Evolutionary conservation across 768 basidiomycete genomes (phyloP), one percentile per base, ranked within the genome.

Genomic region (Auriscalpium orientale): DNA sequence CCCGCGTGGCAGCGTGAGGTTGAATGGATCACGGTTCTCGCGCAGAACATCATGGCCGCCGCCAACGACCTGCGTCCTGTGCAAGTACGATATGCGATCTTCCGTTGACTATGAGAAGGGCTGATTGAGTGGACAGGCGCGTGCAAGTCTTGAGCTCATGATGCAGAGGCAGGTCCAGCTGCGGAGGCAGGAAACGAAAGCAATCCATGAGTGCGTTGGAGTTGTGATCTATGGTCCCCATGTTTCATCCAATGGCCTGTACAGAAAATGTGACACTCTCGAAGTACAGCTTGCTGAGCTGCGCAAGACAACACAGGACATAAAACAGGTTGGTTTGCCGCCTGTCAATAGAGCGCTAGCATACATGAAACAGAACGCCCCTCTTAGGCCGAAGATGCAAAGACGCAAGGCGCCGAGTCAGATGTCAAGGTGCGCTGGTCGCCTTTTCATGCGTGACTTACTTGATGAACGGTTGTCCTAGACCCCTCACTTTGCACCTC

Each of bases 21-120:
- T 2, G 87, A 91, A 65, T 91, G 91, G 87, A 86, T 94, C 52
- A 83, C 79, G 11, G 75, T 89, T 2, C 79, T 92, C 53, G 83
- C 83, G 8, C 87, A 91, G 68, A 95, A 95, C 67, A 78, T 95
- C 55, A 90, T 94, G 82, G 89, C 86, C 13, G 88, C 89, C 16
- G 89, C 89, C 38, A 95, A 95, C 65, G 91, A 93, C 63, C 71
- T 95, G 51, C 81, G 93, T 22, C 92, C 91, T 1, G 87, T 93
- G 5, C 92, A 95, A 79, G 91, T 85, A 22, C 11, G 71, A 66
- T 59, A 45, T 54, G 47, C 15, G 46, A 36, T 46, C 40, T 22
- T 33, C n/a, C 36, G 49, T 40, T 57, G 37, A 38, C 16, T 11
- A n/a, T 55, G 15, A 44, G 37, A 21, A 21, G 33, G 20, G 18